Percentiles rank a stretch among this genome's conserved stretches.
Conservation (phyloP, 768 basidiomycete genomes). For the Cystobasidium ongulense region DNA sequence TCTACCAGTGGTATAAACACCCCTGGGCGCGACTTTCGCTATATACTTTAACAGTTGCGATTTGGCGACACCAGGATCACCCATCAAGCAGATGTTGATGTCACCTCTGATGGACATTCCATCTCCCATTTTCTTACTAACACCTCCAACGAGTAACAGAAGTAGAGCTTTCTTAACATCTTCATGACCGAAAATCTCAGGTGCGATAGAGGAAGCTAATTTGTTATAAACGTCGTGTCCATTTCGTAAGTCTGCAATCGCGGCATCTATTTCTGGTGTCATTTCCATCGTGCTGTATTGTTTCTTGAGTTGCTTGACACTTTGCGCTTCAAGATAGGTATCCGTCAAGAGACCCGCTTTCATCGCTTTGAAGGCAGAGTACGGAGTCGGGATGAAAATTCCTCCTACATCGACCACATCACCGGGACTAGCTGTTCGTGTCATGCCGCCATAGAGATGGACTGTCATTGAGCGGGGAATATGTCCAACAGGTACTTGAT, state of each 20-base stretch:
- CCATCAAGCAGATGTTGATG: constrained; percentile 96
- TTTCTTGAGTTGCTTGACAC: constrained; percentile 90
- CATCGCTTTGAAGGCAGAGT: constrained; percentile 93
- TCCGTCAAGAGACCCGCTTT: constrained; percentile 94
- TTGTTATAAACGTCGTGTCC: constrained; percentile 78
- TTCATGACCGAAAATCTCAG: constrained; percentile 94
- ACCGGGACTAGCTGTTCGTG: constrained; percentile 84
- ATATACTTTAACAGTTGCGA: constrained; percentile 96
- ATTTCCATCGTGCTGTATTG: constrained; percentile 92
- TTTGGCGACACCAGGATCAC: constrained; percentile 98
- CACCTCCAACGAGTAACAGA: constrained; percentile 85
- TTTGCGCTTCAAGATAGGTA: constrained; percentile 85
- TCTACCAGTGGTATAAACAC: constrained; percentile 95
- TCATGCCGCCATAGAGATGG: constrained; percentile 83
- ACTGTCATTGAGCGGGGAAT: constrained; percentile 97
- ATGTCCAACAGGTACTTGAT: constrained; percentile 98
- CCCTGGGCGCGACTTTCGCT: constrained; percentile 93
- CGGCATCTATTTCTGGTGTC: constrained; percentile 68
- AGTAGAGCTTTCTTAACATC: constrained; percentile 96
- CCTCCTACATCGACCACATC: constrained; percentile 94
- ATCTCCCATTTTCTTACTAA: constrained; percentile 88
- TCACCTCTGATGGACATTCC: constrained; percentile 99
- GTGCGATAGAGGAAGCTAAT: constrained; percentile 87
- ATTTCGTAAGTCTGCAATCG: constrained; percentile 59
- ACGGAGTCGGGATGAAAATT: constrained; percentile 92